Conservation (phyloP, 163 green algal genomes). For the Scenedesmus sp. region DNA sequence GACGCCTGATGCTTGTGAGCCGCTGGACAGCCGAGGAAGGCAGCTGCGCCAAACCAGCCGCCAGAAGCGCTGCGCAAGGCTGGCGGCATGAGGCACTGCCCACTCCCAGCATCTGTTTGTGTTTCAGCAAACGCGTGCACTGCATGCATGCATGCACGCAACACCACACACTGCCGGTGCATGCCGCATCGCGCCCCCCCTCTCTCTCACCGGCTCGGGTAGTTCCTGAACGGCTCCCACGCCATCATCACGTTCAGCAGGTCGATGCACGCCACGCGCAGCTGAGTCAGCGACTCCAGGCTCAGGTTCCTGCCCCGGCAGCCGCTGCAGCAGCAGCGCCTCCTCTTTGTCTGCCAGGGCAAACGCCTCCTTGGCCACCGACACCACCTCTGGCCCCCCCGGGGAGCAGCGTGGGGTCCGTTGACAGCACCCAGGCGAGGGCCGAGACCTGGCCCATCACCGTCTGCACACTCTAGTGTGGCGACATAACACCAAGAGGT, state of each 20-base stretch:
- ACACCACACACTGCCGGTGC: neutral
- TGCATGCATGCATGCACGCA: neutral
- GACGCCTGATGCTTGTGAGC: too few relatives aligned
- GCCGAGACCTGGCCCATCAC: constrained; percentile 59
- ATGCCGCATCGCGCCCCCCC: neutral
- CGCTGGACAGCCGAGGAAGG: too few relatives aligned
- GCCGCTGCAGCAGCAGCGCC: constrained; percentile 47
- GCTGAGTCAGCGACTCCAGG: constrained; percentile 65
- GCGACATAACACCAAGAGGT: too few relatives aligned
- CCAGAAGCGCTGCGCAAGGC: too few relatives aligned
- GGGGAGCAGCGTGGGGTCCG: constrained; percentile 54
- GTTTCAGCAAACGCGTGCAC: too few relatives aligned
- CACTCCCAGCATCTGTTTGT: too few relatives aligned
- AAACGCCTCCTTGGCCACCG: constrained; percentile 60
- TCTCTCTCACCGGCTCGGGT: constrained; percentile 34
- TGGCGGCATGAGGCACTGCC: too few relatives aligned
- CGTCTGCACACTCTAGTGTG: constrained; percentile 63
- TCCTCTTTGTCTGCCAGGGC: constrained; percentile 65
- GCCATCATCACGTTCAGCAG: constrained; percentile 82
- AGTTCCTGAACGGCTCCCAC: constrained; percentile 81
- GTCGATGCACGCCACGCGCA: constrained; percentile 84
- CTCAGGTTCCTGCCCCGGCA: constrained; percentile 56
- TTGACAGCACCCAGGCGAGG: constrained; percentile 46
- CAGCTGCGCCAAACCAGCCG: too few relatives aligned
- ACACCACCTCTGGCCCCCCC: constrained; percentile 48